These are phyloP conservation scores for Drechslerella coelobrocha DNA, from an alignment of 2,329 filamentous ascomycete genomes.

Conservation along the genomic window DNA sequence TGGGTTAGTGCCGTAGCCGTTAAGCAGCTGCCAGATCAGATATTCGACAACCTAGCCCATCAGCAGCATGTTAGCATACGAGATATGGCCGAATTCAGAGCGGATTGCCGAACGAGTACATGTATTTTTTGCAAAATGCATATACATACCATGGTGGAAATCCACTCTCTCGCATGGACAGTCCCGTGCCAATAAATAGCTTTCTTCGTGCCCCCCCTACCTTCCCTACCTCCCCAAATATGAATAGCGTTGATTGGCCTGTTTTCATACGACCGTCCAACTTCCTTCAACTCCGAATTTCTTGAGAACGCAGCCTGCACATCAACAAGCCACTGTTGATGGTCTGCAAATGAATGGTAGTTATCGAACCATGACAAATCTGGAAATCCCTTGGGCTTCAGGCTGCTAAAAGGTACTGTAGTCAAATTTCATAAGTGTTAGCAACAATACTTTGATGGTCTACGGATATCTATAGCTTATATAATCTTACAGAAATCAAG, in stretches of 20 bases:
- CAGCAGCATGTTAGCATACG: neutral
- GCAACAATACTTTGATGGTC: too few species aligned
- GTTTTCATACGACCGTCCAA: slow-evolving; percentile 62
- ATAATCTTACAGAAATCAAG: too few species aligned
- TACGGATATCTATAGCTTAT: too few species aligned
- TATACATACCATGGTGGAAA: slow-evolving; percentile 59
- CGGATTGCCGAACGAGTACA: too few species aligned
- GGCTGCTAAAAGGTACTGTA: slow-evolving; percentile 13
- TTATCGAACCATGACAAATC: slow-evolving; percentile 61
- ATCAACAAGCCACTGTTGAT: slow-evolving; percentile 62
- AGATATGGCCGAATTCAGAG: neutral
- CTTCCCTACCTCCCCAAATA: slow-evolving; percentile 59
- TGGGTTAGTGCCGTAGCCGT: slow-evolving; percentile 57
- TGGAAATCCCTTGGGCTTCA: slow-evolving; percentile 14
- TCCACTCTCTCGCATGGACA: slow-evolving; percentile 69
- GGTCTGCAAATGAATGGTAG: slow-evolving; percentile 64
- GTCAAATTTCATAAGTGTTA: too few species aligned
- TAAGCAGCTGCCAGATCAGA: slow-evolving; percentile 63
- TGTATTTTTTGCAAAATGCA: neutral
- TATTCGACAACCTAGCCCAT: slow-evolving; percentile 62
- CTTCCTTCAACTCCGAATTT: slow-evolving; percentile 62
- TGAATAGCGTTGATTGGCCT: slow-evolving; percentile 62
- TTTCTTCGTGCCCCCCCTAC: slow-evolving; percentile 54
- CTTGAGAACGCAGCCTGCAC: slow-evolving; percentile 61
- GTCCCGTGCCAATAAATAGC: slow-evolving; percentile 67